Evolutionary conservation across 208 protist species (phyloP), one percentile per base, ranked within the genome.

Genomic region (Jaenimonas drosophilae): DNA sequence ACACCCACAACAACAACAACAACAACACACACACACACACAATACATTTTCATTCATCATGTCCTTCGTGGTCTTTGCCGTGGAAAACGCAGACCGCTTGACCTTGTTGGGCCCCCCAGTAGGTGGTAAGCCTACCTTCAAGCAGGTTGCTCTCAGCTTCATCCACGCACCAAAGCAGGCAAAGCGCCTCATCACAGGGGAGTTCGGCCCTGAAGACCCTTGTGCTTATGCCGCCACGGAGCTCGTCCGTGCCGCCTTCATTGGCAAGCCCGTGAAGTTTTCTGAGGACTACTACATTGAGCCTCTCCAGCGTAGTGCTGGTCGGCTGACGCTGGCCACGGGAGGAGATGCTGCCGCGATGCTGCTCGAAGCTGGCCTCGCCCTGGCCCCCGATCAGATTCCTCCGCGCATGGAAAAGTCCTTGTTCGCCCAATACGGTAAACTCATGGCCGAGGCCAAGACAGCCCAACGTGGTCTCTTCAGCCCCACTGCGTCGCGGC

Each of bases 221-320:
- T 95, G 69, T 59, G 82, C 84, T 9, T 80, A 72, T 72, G 81
- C 91, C 49, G 88, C 88, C 6, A 65, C 60, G 0, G 83, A 95
- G 68, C 70, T 91, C 27, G 77, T 93, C 16, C 83, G 88, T 40
- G 67, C 47, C 21, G 63, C 51, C 5, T 87, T 88, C 41, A 92
- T 95, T 48, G 88, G 88, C 34, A 91, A 91, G 56, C 61, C 64
- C 40, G 84, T 93, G 27, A 64, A 75, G 32, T 95, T 93, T 41
- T 63, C 59, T 16, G 76, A 92, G 53, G 88, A 93, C 47, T 89
- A 90, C 65, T 65, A 70, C 41, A 91, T 93, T 49, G 84, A 95
- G 28, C 58, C 66, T 3, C 54, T 89, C 17, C 64, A 91, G 38
- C 69, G 88, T 44, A 77, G 56, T 23, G 77, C 78, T 2, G 88